phyloP scores from a whole-genome alignment of 192 early-diverging fungal species.

The Backusella tarrabulga region DNA sequence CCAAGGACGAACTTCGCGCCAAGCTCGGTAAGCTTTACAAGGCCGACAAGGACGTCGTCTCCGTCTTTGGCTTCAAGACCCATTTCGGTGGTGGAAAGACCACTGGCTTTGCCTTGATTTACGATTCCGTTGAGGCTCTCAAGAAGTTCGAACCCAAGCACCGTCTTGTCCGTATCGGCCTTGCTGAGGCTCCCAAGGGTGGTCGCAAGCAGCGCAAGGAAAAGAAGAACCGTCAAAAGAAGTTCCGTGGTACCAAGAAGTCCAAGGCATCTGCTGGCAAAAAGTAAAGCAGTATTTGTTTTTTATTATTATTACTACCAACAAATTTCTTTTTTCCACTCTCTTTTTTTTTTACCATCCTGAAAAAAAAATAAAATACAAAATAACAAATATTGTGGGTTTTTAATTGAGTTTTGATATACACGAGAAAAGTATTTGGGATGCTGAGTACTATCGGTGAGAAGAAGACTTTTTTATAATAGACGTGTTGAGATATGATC shows the following conservation, averaged over 20 bases:
- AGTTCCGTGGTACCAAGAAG: conserved; percentile 97
- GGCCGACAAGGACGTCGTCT: conserved; percentile 82
- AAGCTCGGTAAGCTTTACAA: conserved; percentile 97
- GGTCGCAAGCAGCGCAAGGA: conserved; percentile 99
- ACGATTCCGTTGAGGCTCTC: conserved; percentile 89
- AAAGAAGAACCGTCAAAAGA: conserved; percentile 98
- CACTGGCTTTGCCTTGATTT: conserved; percentile 94
- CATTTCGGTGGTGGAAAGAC: conserved; percentile 96
- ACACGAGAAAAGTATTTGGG: too few relatives aligned
- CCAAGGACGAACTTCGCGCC: conserved; percentile 90
- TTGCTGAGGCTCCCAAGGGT: conserved; percentile 66
- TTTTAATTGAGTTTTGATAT: too few relatives aligned
- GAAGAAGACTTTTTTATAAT: too few relatives aligned
- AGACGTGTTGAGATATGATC: too few relatives aligned
- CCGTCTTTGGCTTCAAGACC: conserved; percentile 95
- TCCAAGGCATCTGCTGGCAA: conserved; percentile 63
- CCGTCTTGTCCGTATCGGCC: conserved; percentile 78
- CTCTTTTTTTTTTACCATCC: background rate
- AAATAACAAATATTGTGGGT: background rate
- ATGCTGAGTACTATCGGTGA: too few relatives aligned
- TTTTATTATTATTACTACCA: background rate
- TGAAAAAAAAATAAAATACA: background rate
- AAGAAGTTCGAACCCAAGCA: conserved; percentile 99
- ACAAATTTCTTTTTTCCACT: background rate
- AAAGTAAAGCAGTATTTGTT: conserved; percentile 51